phyloP scores from a whole-genome alignment of 805 yeast genomes.

The Metschnikowia baotianmanensis region DNA sequence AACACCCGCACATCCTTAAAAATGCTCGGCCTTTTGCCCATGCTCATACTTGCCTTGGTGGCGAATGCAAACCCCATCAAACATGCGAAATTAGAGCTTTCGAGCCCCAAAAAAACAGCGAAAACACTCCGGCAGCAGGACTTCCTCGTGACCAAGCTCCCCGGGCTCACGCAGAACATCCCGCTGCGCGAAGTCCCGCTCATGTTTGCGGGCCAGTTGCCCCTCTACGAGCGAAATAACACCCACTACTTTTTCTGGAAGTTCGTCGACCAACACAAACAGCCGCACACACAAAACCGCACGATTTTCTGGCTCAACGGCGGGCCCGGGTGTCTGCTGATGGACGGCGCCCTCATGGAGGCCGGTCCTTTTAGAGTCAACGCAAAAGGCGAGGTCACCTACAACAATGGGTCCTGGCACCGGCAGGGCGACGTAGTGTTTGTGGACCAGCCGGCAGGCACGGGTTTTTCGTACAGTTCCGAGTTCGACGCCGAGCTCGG shows the following conservation, averaged over 20 bases:
- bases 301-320: constrained; percentile 91
- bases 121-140: constrained; percentile 13
- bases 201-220: constrained; percentile 69
- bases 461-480: constrained; percentile 76
- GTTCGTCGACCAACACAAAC: constrained; percentile 39
- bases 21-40: constrained; percentile 5
- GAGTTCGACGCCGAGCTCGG: constrained; percentile 52
- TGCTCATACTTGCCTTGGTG: constrained; percentile 6
- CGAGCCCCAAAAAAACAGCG: too few relatives aligned
- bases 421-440: constrained; percentile 74
- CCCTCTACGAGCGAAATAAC: constrained; percentile 49
- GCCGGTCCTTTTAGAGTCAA: constrained; percentile 80
- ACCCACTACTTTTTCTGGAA: constrained; percentile 79
- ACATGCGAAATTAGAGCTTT: constrained; percentile 8
- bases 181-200: constrained; percentile 38
- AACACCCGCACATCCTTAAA: too few relatives aligned
- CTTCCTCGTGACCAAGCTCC: constrained; percentile 32
- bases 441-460: constrained; percentile 93
- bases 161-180: constrained; percentile 36
- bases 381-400: constrained; percentile 38
- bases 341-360: constrained; percentile 96
- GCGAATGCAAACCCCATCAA: constrained; percentile 17
- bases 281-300: constrained; percentile 36
- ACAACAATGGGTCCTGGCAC: constrained; percentile 82
- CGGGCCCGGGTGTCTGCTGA: constrained; percentile 97